These are phyloP conservation scores for Barbarea vulgaris DNA, from an alignment of 345 rosid species.

Conservation along the genomic window DNA sequence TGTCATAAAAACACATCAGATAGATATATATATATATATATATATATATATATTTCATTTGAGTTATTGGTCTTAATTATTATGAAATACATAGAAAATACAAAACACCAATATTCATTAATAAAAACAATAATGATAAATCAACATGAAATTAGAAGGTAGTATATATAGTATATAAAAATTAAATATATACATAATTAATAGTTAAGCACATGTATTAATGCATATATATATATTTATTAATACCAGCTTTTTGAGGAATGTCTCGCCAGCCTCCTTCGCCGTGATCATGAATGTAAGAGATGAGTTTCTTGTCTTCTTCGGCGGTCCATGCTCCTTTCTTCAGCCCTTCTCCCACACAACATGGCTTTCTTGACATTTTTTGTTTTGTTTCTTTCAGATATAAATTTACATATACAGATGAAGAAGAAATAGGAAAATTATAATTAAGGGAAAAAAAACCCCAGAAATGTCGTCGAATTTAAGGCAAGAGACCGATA, in stretches of 20 bases:
- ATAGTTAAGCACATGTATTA: background rate
- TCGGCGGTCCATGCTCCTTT: slow-evolving; percentile 44
- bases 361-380: slow-evolving; percentile 44
- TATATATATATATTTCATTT: background rate
- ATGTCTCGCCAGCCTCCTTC: slow-evolving; percentile 46
- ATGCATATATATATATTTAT: background rate
- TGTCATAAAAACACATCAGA: background rate
- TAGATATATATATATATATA: background rate
- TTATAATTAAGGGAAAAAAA: too few species aligned
- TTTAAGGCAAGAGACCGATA: slow-evolving; percentile 21
- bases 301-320: slow-evolving; percentile 43
- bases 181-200: background rate
- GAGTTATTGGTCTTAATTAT: background rate
- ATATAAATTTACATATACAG: background rate
- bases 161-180: background rate
- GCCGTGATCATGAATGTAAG: slow-evolving; percentile 39
- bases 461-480: slow-evolving; percentile 13
- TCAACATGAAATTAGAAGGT: background rate
- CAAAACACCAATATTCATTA: background rate
- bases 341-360: slow-evolving; percentile 43
- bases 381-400: background rate
- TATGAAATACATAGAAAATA: background rate
- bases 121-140: too few species aligned
- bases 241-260: slow-evolving; percentile 41
- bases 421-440: background rate